Conservation (phyloP, 2,329 filamentous ascomycete genomes). For the Ilyonectria mors-panacis region DNA sequence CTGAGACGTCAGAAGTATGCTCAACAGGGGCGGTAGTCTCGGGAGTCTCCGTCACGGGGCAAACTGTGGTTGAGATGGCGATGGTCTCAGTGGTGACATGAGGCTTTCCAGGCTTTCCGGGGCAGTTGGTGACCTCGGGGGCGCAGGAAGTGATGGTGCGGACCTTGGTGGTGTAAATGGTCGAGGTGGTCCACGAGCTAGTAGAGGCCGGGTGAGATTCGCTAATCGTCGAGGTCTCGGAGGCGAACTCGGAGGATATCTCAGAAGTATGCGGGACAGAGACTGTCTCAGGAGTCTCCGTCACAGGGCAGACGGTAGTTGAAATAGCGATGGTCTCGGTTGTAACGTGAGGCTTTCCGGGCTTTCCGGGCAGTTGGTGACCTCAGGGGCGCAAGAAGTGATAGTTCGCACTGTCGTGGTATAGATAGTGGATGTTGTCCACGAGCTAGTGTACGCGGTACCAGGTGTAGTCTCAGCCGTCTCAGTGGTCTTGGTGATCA, state of each 20-base stretch:
- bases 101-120: slow-evolving; percentile 33
- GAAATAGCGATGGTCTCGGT: slow-evolving; percentile 40
- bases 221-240: not conserved
- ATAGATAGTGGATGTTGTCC: slow-evolving; percentile 39
- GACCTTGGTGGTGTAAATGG: slow-evolving; percentile 49
- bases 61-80: slow-evolving; percentile 43
- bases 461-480: not conserved
- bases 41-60: slow-evolving; percentile 39
- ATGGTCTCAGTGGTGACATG: slow-evolving; percentile 37
- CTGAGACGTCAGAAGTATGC: not conserved
- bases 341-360: not conserved
- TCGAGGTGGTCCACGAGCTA: slow-evolving; percentile 49
- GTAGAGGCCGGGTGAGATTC: not conserved
- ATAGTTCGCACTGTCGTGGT: slow-evolving; percentile 40
- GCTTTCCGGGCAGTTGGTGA: slow-evolving; percentile 36
- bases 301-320: slow-evolving; percentile 36
- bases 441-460: slow-evolving; percentile 20
- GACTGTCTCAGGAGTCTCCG: not conserved
- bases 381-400: slow-evolving; percentile 40
- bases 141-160: slow-evolving; percentile 51
- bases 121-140: slow-evolving; percentile 50
- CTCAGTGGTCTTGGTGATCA: not conserved
- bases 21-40: not conserved
- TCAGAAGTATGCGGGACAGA: not conserved
- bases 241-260: not conserved